phyloP scores from a whole-genome alignment of 179 eudicot genomes.

The Corrigiola litoralis region DNA sequence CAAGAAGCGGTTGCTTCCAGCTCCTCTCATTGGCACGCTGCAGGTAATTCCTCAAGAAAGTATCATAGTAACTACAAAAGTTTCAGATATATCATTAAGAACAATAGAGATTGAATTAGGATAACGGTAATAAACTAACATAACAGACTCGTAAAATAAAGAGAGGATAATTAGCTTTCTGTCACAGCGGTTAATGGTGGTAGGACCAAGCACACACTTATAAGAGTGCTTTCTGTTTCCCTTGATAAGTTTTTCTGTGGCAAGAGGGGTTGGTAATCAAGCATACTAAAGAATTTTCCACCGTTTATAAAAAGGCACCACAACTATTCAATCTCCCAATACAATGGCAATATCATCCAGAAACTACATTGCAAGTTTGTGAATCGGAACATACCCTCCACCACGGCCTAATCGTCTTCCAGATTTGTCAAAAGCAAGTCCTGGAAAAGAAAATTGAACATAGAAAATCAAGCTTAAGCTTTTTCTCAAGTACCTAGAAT shows the following conservation, averaged over 20 bases:
- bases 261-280: not conserved
- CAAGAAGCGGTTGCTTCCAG: conserved; percentile 87
- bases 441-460: conserved; percentile 29
- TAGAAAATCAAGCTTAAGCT: not conserved
- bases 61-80: conserved; percentile 61
- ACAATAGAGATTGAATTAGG: too few relatives aligned
- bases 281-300: not conserved
- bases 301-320: not conserved
- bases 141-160: not conserved
- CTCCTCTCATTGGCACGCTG: conserved; percentile 64
- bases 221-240: not conserved
- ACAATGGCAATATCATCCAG: not conserved
- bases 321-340: not conserved
- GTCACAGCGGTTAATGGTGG: not conserved
- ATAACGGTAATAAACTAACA: not conserved
- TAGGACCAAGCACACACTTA: not conserved
- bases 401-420: conserved; percentile 99
- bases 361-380: not conserved
- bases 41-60: conserved; percentile 70
- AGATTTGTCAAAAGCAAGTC: conserved; percentile 93
- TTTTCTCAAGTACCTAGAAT: too few relatives aligned
- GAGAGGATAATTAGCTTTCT: not conserved
- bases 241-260: not conserved
- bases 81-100: not conserved
- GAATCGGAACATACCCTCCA: conserved; percentile 72